These are phyloP conservation scores for Coleophoma eucalyptorum DNA, from an alignment of 2,329 filamentous ascomycete genomes.

Conservation along the genomic window DNA sequence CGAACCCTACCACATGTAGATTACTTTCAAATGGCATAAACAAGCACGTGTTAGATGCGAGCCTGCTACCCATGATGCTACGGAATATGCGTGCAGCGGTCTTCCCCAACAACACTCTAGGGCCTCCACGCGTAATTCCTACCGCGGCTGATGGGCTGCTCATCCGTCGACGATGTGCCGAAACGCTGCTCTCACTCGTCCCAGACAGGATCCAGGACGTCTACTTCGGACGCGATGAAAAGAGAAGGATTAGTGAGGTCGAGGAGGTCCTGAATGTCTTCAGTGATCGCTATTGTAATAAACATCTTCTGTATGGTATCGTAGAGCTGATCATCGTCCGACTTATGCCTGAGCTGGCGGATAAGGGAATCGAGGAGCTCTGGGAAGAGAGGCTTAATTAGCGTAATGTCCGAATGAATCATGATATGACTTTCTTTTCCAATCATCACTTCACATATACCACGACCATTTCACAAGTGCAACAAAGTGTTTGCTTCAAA, in stretches of 20 bases:
- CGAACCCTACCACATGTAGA: constrained; percentile 12
- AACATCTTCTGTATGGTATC: constrained; percentile 79
- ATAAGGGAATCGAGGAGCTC: constrained; percentile 67
- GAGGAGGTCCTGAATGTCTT: constrained; percentile 67
- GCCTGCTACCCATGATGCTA: constrained; percentile 62
- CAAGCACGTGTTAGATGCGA: constrained; percentile 56
- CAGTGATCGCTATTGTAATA: constrained; percentile 84
- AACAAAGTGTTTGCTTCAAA: constrained; percentile 12
- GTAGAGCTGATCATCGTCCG: constrained; percentile 79
- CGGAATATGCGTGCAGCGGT: constrained; percentile 71
- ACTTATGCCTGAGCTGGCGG: constrained; percentile 78
- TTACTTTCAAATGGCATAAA: constrained; percentile 52
- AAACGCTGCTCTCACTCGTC: constrained; percentile 45
- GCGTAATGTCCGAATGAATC: constrained; percentile 1
- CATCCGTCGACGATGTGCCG: constrained; percentile 65
- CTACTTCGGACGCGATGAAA: constrained; percentile 38
- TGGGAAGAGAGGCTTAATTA: constrained; percentile 65
- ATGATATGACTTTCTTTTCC: too few species aligned
- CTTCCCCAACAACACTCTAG: constrained; percentile 81
- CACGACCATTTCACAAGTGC: not conserved
- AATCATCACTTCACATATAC: too few species aligned
- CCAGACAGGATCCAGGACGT: constrained; percentile 31
- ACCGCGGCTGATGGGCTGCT: constrained; percentile 54
- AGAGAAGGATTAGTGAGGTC: constrained; percentile 28
- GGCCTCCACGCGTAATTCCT: constrained; percentile 58